phyloP scores from a whole-genome alignment of 2,329 filamentous ascomycete species.

The Botrytis fragariae region DNA sequence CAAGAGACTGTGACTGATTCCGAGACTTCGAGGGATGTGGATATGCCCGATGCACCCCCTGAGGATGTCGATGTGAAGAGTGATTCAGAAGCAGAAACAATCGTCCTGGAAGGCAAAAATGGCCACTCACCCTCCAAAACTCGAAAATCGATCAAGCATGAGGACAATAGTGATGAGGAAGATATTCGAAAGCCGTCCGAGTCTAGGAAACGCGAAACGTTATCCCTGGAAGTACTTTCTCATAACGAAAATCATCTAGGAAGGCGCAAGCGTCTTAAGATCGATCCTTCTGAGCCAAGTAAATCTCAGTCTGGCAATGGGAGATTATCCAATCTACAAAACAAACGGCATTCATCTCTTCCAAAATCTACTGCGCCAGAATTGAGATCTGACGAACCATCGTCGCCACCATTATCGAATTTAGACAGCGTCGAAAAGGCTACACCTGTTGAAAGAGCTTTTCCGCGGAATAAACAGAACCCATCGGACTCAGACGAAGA shows the following conservation, averaged over 20 bases:
- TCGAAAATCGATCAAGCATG: slow-evolving; percentile 60
- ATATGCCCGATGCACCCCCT: slow-evolving; percentile 23
- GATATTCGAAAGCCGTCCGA: slow-evolving; percentile 34
- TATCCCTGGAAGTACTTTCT: slow-evolving; percentile 29
- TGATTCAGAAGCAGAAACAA: slow-evolving; percentile 71
- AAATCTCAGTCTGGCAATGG: slow-evolving; percentile 13
- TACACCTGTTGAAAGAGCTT: slow-evolving; percentile 41
- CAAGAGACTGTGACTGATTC: slow-evolving; percentile 27
- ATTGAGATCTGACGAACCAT: slow-evolving; percentile 45
- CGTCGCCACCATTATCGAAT: slow-evolving; percentile 32
- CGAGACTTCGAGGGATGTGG: slow-evolving; percentile 28
- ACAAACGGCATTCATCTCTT: slow-evolving; percentile 35
- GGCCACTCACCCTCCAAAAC: slow-evolving; percentile 62
- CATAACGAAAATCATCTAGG: slow-evolving; percentile 32
- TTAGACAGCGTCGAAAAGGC: slow-evolving; percentile 35
- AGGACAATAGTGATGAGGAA: slow-evolving; percentile 60
- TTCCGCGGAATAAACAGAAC: slow-evolving; percentile 44
- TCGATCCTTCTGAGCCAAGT: slow-evolving; percentile 9
- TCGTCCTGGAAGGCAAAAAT: slow-evolving; percentile 65
- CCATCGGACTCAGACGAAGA: slow-evolving; percentile 38
- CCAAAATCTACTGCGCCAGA: slow-evolving; percentile 50
- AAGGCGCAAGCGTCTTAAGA: slow-evolving; percentile 51
- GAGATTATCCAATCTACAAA: slow-evolving; percentile 50
- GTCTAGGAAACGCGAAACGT: slow-evolving; percentile 15
- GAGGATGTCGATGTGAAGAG: slow-evolving; percentile 46